Conservation (phyloP, 768 basidiomycete genomes). For the Kwoniella mangroviensis region DNA sequence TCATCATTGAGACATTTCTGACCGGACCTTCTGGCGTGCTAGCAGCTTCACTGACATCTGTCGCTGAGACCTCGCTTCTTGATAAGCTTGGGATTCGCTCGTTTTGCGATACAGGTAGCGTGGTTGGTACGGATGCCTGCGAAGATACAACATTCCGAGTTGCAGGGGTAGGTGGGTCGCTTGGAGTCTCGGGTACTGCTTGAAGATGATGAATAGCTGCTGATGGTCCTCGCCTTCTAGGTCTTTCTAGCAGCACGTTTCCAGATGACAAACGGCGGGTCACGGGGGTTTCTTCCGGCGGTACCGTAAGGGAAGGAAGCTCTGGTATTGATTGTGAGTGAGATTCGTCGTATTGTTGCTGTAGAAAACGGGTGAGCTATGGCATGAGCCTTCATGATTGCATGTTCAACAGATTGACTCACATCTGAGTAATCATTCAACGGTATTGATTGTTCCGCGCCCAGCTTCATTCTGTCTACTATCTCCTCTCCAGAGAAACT, state of each 20-base stretch:
- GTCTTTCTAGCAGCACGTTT: constrained; percentile 34
- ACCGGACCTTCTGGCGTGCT: constrained; percentile 48
- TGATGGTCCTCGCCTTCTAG: constrained; percentile 28
- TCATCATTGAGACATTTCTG: constrained; percentile 24
- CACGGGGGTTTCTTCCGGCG: constrained; percentile 35
- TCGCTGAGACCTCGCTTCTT: constrained; percentile 38
- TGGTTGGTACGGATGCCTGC: constrained; percentile 3
- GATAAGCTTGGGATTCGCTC: constrained; percentile 50
- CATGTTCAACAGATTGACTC: neutral
- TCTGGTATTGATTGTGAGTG: constrained; percentile 22
- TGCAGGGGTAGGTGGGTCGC: neutral
- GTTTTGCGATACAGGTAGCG: constrained; percentile 21
- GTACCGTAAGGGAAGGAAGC: constrained; percentile 11
- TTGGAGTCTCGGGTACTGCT: neutral
- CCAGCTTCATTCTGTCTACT: constrained; percentile 15
- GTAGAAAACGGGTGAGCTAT: neutral
- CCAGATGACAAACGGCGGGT: constrained; percentile 34
- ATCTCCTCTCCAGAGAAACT: constrained; percentile 52
- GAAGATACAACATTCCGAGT: constrained; percentile 8
- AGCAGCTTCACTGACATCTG: constrained; percentile 38
- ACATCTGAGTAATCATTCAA: constrained; percentile 36
- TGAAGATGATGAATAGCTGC: constrained; percentile 7
- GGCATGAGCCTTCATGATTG: too few species aligned
- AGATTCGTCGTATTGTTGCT: neutral
- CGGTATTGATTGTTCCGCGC: constrained; percentile 34